phyloP scores from a whole-genome alignment of 306 rosid species.

The Vigna nakashimae region DNA sequence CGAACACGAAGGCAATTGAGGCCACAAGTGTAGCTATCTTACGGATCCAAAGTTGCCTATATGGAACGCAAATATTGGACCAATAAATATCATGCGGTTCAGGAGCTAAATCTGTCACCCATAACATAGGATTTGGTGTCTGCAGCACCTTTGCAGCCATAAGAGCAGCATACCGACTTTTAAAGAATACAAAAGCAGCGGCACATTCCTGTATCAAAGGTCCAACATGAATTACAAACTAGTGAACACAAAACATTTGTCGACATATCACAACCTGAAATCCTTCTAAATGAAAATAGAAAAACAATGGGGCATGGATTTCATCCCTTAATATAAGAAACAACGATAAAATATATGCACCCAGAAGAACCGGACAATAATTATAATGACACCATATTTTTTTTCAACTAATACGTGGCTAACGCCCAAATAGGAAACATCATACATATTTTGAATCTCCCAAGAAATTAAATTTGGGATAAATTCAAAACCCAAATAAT shows the following conservation, averaged over 20 bases:
- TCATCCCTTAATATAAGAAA: constrained; percentile 19
- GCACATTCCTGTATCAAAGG: constrained; percentile 72
- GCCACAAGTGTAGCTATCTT: constrained; percentile 75
- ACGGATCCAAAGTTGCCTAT: constrained; percentile 90
- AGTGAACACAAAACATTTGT: constrained; percentile 35
- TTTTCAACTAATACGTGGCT: not conserved
- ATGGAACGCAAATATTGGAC: constrained; percentile 93
- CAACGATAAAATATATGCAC: not conserved
- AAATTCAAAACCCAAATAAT: constrained; percentile 13
- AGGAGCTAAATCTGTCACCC: constrained; percentile 93
- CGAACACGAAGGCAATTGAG: constrained; percentile 79
- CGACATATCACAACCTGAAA: constrained; percentile 30
- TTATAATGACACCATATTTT: not conserved
- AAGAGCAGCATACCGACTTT: constrained; percentile 87
- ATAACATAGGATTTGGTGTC: constrained; percentile 92
- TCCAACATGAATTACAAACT: constrained; percentile 28
- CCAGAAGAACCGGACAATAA: constrained; percentile 14
- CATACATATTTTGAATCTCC: constrained; percentile 31
- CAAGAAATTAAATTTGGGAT: constrained; percentile 25
- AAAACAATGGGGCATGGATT: constrained; percentile 24
- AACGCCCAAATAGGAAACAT: constrained; percentile 15
- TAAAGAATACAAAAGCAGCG: constrained; percentile 97
- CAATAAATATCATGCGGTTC: constrained; percentile 92
- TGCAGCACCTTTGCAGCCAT: constrained; percentile 71
- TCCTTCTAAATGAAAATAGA: constrained; percentile 26